Evolutionary conservation across 2,329 filamentous ascomycete species (phyloP).

Genomic region (Arthrocladium fulminans): DNA sequence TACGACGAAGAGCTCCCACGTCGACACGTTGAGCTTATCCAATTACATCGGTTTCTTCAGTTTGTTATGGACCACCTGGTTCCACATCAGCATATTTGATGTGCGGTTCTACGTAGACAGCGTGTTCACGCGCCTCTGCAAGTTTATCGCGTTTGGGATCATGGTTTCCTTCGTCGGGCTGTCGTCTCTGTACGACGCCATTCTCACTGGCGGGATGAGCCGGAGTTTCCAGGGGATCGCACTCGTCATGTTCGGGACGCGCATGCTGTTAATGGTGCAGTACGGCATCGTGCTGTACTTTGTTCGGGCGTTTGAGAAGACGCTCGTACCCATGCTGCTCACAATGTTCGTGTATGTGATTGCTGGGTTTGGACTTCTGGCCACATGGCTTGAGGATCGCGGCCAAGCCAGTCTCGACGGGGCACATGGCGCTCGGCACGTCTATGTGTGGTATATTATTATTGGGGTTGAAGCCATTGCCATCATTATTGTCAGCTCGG

Average conservation of each 20-base stretch:
- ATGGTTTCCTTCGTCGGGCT: slow-evolving; percentile 59
- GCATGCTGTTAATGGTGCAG: slow-evolving; percentile 46
- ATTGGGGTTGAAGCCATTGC: slow-evolving; percentile 45
- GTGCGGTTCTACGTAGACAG: slow-evolving; percentile 58
- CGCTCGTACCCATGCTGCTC: slow-evolving; percentile 8
- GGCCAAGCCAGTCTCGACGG: not conserved
- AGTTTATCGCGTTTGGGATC: slow-evolving; percentile 53
- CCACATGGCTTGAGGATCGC: slow-evolving; percentile 9
- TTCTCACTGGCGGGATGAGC: slow-evolving; percentile 29
- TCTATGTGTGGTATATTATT: slow-evolving; percentile 46
- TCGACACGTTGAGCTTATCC: slow-evolving; percentile 33
- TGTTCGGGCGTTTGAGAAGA: slow-evolving; percentile 11
- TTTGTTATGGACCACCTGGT: slow-evolving; percentile 61
- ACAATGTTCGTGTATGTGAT: slow-evolving; percentile 24
- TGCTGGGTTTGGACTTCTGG: slow-evolving; percentile 25
- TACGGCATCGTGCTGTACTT: slow-evolving; percentile 34
- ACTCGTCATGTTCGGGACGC: slow-evolving; percentile 42
- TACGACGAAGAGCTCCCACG: slow-evolving; percentile 47
- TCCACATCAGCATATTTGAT: slow-evolving; percentile 55
- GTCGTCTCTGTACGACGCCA: slow-evolving; percentile 37
- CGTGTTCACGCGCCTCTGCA: slow-evolving; percentile 52
- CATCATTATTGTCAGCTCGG: slow-evolving; percentile 46
- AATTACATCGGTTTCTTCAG: slow-evolving; percentile 48
- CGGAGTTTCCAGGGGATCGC: slow-evolving; percentile 38
- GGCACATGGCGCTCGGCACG: not conserved